phyloP scores from a whole-genome alignment of 169 alveolate species.

The Plasmodium billcollinsi region DNA sequence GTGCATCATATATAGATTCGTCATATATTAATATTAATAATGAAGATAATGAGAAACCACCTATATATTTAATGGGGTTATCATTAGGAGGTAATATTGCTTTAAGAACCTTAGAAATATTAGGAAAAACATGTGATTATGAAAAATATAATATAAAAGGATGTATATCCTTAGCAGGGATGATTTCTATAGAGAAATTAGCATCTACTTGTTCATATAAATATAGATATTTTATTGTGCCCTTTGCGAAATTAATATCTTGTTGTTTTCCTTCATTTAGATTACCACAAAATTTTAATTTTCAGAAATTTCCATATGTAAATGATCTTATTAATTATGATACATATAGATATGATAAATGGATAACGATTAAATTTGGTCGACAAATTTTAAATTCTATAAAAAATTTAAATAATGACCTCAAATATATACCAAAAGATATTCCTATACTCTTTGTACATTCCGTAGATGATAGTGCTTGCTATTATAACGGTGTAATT shows the following conservation, averaged over 20 bases:
- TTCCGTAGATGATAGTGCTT: constrained; percentile 1
- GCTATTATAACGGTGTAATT: constrained; percentile 13
- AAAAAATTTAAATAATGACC: constrained; percentile 2
- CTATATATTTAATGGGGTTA: constrained; percentile 5
- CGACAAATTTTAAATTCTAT: background rate
- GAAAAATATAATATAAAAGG: constrained; percentile 75
- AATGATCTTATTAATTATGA: constrained; percentile 4
- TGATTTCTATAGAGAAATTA: constrained; percentile 4
- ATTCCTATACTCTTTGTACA: constrained; percentile 18
- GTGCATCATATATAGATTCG: no score
- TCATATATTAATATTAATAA: no score
- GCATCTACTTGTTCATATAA: constrained; percentile 10
- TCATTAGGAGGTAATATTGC: constrained; percentile 66
- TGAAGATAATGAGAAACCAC: background rate
- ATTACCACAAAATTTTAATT: background rate
- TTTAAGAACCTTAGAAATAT: constrained; percentile 72
- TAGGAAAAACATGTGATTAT: constrained; percentile 62
- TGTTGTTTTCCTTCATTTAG: background rate
- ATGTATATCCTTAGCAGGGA: constrained; percentile 24
- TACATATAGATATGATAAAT: background rate
- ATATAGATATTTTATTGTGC: background rate
- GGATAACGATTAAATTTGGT: constrained; percentile 19
- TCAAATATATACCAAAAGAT: constrained; percentile 1
- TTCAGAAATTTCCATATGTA: background rate
- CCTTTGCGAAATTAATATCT: constrained; percentile 4